Conservation (phyloP, 2,329 filamentous ascomycete genomes). For the Cladosporium sp. region DNA sequence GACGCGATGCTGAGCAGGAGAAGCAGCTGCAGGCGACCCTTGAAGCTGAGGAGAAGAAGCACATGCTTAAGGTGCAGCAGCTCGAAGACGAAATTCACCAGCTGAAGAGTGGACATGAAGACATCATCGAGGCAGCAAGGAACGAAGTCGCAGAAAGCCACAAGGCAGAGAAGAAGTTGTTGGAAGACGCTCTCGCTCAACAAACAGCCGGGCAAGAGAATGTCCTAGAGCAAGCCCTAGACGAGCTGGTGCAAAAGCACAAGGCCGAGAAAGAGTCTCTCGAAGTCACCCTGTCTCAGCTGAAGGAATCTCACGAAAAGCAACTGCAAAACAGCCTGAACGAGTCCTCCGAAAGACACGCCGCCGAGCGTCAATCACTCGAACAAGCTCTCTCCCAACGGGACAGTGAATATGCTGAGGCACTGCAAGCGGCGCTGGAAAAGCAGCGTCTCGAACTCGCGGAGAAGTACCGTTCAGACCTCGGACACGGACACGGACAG, state of each 20-base stretch:
- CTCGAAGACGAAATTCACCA: neutral
- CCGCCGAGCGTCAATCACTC: conserved; percentile 2
- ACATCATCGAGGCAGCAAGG: neutral
- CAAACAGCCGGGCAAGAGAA: neutral
- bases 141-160: conserved; percentile 5
- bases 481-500: neutral
- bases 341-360: conserved; percentile 1
- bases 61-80: neutral
- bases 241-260: conserved; percentile 1
- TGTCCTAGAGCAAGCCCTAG: neutral
- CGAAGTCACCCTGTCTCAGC: neutral
- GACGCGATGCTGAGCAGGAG: neutral
- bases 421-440: conserved; percentile 5
- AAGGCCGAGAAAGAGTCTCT: conserved; percentile 2
- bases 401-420: neutral
- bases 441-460: conserved; percentile 1
- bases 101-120: conserved; percentile 1
- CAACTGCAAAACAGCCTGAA: conserved; percentile 1
- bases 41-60: conserved; percentile 2
- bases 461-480: neutral
- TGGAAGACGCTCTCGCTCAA: conserved; percentile 2
- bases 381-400: conserved; percentile 9
- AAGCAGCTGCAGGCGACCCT: neutral
- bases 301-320: conserved; percentile 9
- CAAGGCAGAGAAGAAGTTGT: neutral